Evolutionary conservation across 257 asterid species (phyloP), one percentile per base, ranked within the genome.

Genomic region (Agastache rugosa): DNA sequence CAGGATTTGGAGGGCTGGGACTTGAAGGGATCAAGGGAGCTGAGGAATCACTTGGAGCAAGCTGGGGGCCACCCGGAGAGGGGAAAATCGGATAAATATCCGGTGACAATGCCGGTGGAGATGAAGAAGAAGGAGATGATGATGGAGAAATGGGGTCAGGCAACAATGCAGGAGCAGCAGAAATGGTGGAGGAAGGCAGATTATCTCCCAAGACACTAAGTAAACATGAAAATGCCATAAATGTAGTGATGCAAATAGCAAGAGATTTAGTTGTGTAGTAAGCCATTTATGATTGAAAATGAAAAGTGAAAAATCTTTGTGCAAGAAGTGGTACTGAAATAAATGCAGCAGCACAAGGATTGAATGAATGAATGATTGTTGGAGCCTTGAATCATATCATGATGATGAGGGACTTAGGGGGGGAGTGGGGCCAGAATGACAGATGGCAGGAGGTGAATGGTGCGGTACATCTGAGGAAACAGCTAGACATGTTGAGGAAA

Each of bases 1-100:
- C 97, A 6, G 97, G 97, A 56, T 91, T 91, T 0, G 98, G 98
- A n/a, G 97, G 97, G 82, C 98, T 93, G n/a, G 90, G 98, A 74
- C 94, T 93, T 6, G 98, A 90, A 61, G 98, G 95, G 37, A 91
- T 90, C 11, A 87, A 83, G 19, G 97, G 97, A 23, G 85, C 63
- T 63, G 90, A 74, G 17, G 96, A 84, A 6, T 90, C 94, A 39
- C 74, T 73, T 7, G 98, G 98, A 66, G 98, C 77, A 35, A 88
- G 90, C 61, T 77, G 87, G 3, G 97, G 54, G 67, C 91, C 96
- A 53, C 89, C 85, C 0, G 97, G 91, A 6, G 96, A 81, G 44
- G 98, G 98, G 73, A 91, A 88, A 15, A 87, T 84, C 50, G 98
- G 98, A 61, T 76, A 55, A 11, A 85, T 85, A 72, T 93, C 97